A percentile compares a stretch with the other conserved stretches of the same genome.
Evolutionary conservation across 495 filamentous ascomycete genomes (phyloP).

Genomic region (Neurospora sp.): DNA sequence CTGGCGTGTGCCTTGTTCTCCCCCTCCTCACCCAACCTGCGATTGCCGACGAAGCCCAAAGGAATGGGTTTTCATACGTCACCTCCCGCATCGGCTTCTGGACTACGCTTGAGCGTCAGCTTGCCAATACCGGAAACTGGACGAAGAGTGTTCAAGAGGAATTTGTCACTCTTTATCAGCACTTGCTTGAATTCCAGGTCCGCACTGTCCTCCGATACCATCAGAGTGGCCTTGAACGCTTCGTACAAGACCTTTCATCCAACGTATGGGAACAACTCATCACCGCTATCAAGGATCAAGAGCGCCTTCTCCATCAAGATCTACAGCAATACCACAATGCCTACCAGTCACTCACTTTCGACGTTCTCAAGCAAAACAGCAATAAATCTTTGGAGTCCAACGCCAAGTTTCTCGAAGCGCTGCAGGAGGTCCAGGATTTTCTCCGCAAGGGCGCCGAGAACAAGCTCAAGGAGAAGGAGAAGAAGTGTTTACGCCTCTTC

Average conservation of each 20-base stretch:
- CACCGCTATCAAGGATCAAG: not conserved
- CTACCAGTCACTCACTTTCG: not conserved
- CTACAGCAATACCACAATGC: not conserved
- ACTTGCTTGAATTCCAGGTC: not conserved
- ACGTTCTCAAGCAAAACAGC: not conserved
- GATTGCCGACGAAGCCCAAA: constrained; percentile 9
- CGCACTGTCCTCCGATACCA: not conserved
- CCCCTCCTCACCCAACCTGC: constrained; percentile 17
- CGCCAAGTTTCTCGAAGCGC: not conserved
- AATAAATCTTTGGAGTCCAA: not conserved
- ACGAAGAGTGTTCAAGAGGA: not conserved
- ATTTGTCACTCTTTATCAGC: not conserved
- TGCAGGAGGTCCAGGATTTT: not conserved
- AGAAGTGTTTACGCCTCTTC: not conserved
- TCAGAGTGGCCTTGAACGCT: not conserved
- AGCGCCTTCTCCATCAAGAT: not conserved
- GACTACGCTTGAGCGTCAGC: constrained; percentile 4
- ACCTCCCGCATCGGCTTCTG: constrained; percentile 16
- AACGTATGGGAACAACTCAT: not conserved
- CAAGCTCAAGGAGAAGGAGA: not conserved
- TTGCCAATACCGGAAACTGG: not conserved
- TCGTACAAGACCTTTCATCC: not conserved
- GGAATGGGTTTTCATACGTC: constrained; percentile 17
- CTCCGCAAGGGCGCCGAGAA: not conserved
- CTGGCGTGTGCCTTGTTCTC: constrained; percentile 16